Base-by-base conservation (phyloP, 2,329 filamentous ascomycete species). In the Neofusicoccum umdonicola region DNA sequence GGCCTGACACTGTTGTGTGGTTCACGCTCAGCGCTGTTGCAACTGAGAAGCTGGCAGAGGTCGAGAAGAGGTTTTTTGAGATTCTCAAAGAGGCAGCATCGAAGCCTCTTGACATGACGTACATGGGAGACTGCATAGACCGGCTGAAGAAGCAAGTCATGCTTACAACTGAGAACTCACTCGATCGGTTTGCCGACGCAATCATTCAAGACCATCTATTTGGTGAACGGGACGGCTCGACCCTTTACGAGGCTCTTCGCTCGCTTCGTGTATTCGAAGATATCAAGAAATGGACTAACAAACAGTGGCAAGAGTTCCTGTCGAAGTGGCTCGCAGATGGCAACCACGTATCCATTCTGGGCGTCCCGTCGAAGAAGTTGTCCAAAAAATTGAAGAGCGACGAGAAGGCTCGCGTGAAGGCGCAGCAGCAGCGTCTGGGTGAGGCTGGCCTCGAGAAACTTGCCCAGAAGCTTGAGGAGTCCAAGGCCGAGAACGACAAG, bases 121-220 rank as follows among this genome's bases (percentile, higher is more conserved):
- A 99, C 74, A 85, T 99, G 80, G 86, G 86, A 52, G 93, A 97
- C 69, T 97, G 93, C 75, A 88, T 99, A 56, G 86, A 87, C 70
- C 87, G 93, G 64, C 91, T 95, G 76, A 87, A 88, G 67, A 87
- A 93, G 52, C 91, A 93, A 71, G 85, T 92, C 72, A 93, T 93
- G 74, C 94, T 91, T 69, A 87, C 90, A 48, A 91, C 92, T 0
- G 95, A 99, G 77, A 88, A 87, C 57, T 91, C 90, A 2, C 88
- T 92, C 62, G 87, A 88, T 22, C 92, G 93, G 68, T 97, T 94
- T 76, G 89, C 92, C 0, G 89, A 88, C 68, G 90, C 91, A 66
- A 89, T 98, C 66, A 97, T 98, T 71, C 90, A 89, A 13, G 93
- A 98, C 73, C 97, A 96, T 74, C 84, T 98, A 9, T 99, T 95